Percentiles rank a stretch among this genome's conserved stretches.
phyloP scores from a whole-genome alignment of 345 rosid genomes.

The Chamaenerion angustifolium region DNA sequence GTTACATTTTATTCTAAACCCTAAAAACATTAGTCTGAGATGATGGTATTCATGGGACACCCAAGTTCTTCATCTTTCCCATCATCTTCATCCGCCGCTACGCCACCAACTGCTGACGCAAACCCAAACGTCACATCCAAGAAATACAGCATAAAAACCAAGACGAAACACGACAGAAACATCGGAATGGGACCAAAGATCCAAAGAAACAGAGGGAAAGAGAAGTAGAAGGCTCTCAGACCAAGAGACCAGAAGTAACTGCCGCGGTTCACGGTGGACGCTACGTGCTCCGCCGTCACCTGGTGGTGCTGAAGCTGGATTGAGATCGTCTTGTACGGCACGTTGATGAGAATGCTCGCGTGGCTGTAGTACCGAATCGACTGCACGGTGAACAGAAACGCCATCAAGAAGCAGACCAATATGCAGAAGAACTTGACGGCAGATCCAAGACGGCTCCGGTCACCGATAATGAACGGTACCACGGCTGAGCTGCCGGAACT shows the following conservation, averaged over 20 bases:
- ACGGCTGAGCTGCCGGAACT: constrained; percentile 11
- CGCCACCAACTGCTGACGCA: constrained; percentile 10
- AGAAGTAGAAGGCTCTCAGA: constrained; percentile 76
- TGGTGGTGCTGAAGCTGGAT: constrained; percentile 16
- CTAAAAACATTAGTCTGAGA: not conserved
- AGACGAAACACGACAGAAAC: constrained; percentile 41
- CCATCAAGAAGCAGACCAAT: constrained; percentile 49
- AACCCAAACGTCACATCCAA: constrained; percentile 29
- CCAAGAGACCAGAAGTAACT: constrained; percentile 92
- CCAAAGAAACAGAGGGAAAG: constrained; percentile 77
- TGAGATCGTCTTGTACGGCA: constrained; percentile 41
- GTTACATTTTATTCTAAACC: too few species aligned
- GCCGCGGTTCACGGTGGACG: constrained; percentile 52
- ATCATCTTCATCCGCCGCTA: constrained; percentile 9
- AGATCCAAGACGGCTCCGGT: constrained; percentile 33
- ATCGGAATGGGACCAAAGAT: constrained; percentile 80
- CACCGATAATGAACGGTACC: constrained; percentile 33
- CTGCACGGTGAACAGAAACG: constrained; percentile 55
- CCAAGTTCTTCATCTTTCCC: constrained; percentile 17
- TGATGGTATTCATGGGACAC: not conserved
- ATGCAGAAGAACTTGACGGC: constrained; percentile 64
- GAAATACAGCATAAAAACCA: constrained; percentile 50
- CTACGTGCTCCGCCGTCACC: constrained; percentile 49
- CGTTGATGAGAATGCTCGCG: constrained; percentile 74
- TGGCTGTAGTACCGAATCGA: constrained; percentile 87